phyloP scores from a whole-genome alignment of 306 rosid genomes.

The Vicia faba region DNA sequence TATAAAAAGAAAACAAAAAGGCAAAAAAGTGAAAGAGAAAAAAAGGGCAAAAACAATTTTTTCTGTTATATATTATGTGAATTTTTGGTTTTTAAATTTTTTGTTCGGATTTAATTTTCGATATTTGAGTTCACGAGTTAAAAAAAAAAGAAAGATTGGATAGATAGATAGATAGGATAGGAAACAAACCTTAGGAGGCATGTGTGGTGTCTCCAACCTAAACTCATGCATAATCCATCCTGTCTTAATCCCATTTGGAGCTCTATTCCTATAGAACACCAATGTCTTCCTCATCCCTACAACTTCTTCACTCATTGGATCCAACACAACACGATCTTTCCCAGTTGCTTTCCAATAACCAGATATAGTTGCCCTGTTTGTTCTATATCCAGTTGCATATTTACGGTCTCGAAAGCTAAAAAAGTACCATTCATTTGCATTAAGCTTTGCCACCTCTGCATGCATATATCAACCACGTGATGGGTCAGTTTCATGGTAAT shows the following conservation, averaged over 20 bases:
- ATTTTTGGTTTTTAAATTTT: too few species aligned
- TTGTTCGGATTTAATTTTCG: too few species aligned
- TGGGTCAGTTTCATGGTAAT: background rate
- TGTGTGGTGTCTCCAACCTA: conserved; percentile 91
- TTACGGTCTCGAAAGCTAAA: conserved; percentile 93
- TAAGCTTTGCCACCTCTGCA: conserved; percentile 93
- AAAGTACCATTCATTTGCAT: conserved; percentile 93
- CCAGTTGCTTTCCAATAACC: conserved; percentile 99
- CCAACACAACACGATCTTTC: conserved; percentile 81
- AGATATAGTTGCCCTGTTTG: conserved; percentile 77
- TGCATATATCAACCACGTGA: conserved; percentile 6
- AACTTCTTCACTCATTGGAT: conserved; percentile 62
- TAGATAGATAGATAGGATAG: background rate
- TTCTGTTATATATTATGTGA: too few species aligned
- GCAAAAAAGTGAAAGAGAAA: too few species aligned
- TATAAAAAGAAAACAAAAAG: too few species aligned
- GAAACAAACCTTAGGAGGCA: conserved; percentile 86
- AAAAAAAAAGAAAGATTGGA: too few species aligned
- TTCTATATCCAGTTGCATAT: conserved; percentile 86
- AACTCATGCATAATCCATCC: conserved; percentile 99
- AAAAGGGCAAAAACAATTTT: too few species aligned
- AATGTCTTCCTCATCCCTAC: conserved; percentile 96
- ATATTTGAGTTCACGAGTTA: too few species aligned
- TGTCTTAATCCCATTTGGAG: conserved; percentile 93
- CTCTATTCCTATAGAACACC: conserved; percentile 89